Base-by-base conservation (phyloP, 768 basidiomycete genomes). In the Russula griseocarnosa region DNA sequence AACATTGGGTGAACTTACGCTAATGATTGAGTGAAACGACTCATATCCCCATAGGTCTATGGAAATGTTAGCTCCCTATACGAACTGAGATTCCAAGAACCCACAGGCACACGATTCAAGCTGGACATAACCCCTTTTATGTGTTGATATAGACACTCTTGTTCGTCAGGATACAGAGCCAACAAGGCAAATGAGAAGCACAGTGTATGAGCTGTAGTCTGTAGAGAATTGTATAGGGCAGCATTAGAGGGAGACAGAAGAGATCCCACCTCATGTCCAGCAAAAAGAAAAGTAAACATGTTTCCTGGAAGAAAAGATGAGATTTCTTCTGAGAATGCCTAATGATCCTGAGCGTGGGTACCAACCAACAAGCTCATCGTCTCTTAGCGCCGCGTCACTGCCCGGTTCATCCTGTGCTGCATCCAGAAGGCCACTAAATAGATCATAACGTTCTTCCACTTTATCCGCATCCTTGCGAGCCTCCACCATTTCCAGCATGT, bases 151-250 rank as follows among this genome's bases (percentile, higher is more conserved):
- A 78, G 62, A 55, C 70, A 75, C 55, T 75, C 78, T 69, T 82
- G 81, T 56, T 77, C 74, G 1, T 78, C 76, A 2, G 72, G 73
- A 62, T 77, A 71, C 11, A 80, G 67, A 0, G 81, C 80, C 3
- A 82, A 72, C 57, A 80, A 64, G 5, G 71, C 79, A 60, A 81
- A 73, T 0, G 76, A 68, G 69, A 74, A 79, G 53, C 71, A 72
- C 5, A 79, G 62, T 5, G 77, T 73, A 60, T 78, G 71, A 5
- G 73, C 74, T 0, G 78, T 74, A 3, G 79, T 78, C 77, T 79
- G 52, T 32, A 13, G 18, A 3, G n/a, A 26, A 14, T 13, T 24
- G 11, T n/a, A 34, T 9, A 1, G 36, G 38, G 1, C n/a, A 47
- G 2, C 10, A 13, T 0, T 0, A 22, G 9, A 47, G 22, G 11